Base-by-base conservation (phyloP, 2,329 filamentous ascomycete genomes). In the Dactylellina drechsleri region DNA sequence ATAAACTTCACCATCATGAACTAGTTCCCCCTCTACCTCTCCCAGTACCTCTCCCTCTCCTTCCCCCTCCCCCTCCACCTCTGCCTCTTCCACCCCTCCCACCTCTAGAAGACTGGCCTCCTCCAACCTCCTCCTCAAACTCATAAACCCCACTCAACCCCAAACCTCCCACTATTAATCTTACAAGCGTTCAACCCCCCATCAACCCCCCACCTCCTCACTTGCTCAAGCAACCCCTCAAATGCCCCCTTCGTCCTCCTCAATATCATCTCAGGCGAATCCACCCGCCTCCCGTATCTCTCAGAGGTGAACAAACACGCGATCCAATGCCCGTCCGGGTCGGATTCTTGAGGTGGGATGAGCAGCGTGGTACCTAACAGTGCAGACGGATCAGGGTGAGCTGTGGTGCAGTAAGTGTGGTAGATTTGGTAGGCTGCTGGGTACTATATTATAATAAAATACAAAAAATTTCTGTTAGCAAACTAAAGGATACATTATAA, bases 151-250 rank as follows among this genome's bases (percentile, higher is more conserved):
- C 72, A 76, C 0, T 65, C 59, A 4, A 76, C 72, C 26, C 65
- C 72, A 59, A 76, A 76, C 58, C 65, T 15, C 16, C 65, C 72
- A 31, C 65, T 68, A 58, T 76, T 76, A 49, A 76, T 56, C 65
- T 76, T 76, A 62, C 72, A 76, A 50, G 65, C 65, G 47, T 68
- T 59, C 23, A 76, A 2, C 5, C 16, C 65, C 7, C 72, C 71
- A 16, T 50, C 31, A 31, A 23, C 31, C 23, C 10, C 52, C 50
- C 10, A 36, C 10, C 20, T 43, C 41, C 2, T 45, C 12, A 60
- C 16, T 18, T 59, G 50, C 20, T 59, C 60, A 1, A 76, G 12
- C 5, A 76, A n/a, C 36, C 70, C n/a, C 45, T 70, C 72, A 50
- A 76, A 70, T 16, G 72, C 45, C 10, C 40, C 47, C 4, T n/a